Conservation (phyloP, 2,329 filamentous ascomycete genomes). For the Sphaerulina vaccinii region DNA sequence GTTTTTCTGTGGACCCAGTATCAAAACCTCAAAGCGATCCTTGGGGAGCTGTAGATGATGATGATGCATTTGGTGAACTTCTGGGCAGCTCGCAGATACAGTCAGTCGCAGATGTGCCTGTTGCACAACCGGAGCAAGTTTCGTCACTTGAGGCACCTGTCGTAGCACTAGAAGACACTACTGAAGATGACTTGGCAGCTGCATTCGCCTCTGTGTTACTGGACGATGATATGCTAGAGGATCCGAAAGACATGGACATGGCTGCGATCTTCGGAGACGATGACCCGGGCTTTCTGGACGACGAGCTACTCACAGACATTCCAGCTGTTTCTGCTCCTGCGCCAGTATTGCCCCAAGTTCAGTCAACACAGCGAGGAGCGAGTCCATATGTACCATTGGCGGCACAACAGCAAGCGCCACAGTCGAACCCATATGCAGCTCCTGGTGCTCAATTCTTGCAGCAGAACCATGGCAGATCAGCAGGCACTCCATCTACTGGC, state of each 20-base stretch:
- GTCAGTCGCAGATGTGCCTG: constrained; percentile 1
- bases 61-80: constrained; percentile 27
- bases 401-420: constrained; percentile 12
- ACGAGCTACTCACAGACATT: constrained; percentile 41
- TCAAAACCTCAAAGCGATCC: constrained; percentile 17
- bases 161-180: constrained; percentile 10
- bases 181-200: constrained; percentile 67
- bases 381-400: constrained; percentile 21
- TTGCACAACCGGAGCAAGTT: constrained; percentile 12
- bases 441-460: constrained; percentile 22
- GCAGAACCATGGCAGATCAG: constrained; percentile 30
- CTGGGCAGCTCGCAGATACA: constrained; percentile 12
- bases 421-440: constrained; percentile 25
- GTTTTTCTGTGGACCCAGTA: constrained; percentile 12
- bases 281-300: constrained; percentile 80
- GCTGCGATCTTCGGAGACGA: constrained; percentile 75
- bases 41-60: constrained; percentile 20
- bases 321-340: constrained; percentile 12
- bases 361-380: constrained; percentile 17
- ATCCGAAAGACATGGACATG: constrained; percentile 53
- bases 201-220: constrained; percentile 82
- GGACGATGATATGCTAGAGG: constrained; percentile 55
- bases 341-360: constrained; percentile 5
- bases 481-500: constrained; percentile 36
- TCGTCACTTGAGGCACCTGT: constrained; percentile 15